Evolutionary conservation across 306 rosid genomes (phyloP).

Genomic region (Sindora glabra): DNA sequence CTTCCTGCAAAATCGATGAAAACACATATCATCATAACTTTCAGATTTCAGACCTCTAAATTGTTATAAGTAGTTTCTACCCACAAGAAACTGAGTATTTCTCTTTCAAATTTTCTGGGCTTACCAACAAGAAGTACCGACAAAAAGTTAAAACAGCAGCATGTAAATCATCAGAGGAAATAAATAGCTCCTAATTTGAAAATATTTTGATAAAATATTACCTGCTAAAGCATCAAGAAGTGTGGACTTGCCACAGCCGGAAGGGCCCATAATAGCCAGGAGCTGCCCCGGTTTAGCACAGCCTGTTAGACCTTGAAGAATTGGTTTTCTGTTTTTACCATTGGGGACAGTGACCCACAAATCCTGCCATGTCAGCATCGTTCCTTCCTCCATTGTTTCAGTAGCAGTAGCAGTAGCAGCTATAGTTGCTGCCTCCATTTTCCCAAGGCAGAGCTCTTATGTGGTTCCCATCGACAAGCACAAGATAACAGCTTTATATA

Average conservation of each 20-base stretch:
- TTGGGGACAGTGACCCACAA: constrained; percentile 8
- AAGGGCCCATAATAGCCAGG: constrained; percentile 78
- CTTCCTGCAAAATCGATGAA: constrained; percentile 37
- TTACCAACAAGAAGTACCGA: too few relatives aligned
- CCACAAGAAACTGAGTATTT: neutral
- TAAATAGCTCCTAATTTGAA: too few relatives aligned
- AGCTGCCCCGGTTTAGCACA: constrained; percentile 58
- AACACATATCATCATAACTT: neutral
- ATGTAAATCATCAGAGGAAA: too few relatives aligned
- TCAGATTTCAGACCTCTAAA: neutral
- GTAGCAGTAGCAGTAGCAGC: too few relatives aligned
- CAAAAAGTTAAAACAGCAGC: too few relatives aligned
- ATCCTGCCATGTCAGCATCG: neutral
- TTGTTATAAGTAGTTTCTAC: neutral
- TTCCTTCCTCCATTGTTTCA: neutral
- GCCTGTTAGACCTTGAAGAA: constrained; percentile 32
- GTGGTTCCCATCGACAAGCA: too few relatives aligned
- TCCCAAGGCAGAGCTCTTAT: too few relatives aligned
- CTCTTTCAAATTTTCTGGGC: too few relatives aligned
- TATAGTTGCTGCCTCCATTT: too few relatives aligned
- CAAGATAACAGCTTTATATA: too few relatives aligned
- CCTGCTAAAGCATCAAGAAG: constrained; percentile 73
- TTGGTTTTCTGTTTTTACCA: constrained; percentile 8
- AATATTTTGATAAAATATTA: neutral
- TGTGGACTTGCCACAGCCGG: constrained; percentile 65